These are phyloP conservation scores for Cladophialophora carrionii DNA, from an alignment of 2,329 filamentous ascomycete species.

Conservation along the genomic window DNA sequence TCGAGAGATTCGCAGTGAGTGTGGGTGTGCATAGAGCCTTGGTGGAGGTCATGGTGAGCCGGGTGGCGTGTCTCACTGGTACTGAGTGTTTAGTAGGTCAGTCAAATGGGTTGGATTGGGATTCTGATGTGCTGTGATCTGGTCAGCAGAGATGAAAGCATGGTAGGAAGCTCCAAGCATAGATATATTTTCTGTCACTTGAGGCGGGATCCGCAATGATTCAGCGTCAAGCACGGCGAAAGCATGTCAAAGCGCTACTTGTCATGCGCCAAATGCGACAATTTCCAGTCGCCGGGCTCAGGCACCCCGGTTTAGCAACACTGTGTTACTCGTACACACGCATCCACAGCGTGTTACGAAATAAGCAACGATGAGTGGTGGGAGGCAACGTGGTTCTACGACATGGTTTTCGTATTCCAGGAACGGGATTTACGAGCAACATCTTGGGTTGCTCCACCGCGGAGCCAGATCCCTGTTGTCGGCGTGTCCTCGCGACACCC, in stretches of 20 bases:
- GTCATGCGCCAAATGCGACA: conserved; percentile 20
- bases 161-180: background rate
- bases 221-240: conserved; percentile 14
- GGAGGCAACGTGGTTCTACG: conserved; percentile 6
- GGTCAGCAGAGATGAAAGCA: conserved; percentile 11
- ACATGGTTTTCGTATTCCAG: conserved; percentile 8
- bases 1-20: conserved; percentile 32
- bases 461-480: background rate
- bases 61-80: background rate
- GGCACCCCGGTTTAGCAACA: conserved; percentile 8
- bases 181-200: conserved; percentile 5
- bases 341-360: background rate
- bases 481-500: background rate
- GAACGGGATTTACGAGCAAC: background rate
- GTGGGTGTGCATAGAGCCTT: conserved; percentile 29
- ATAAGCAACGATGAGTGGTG: background rate
- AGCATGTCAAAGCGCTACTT: conserved; percentile 10
- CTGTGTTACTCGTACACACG: background rate
- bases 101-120: background rate
- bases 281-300: conserved; percentile 10
- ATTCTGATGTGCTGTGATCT: conserved; percentile 3
- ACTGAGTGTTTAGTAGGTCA: background rate
- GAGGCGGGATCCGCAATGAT: background rate
- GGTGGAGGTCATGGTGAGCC: conserved; percentile 32
- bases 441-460: background rate